Conservation (phyloP, 345 rosid species). For the Sisymbrium altissimum region DNA sequence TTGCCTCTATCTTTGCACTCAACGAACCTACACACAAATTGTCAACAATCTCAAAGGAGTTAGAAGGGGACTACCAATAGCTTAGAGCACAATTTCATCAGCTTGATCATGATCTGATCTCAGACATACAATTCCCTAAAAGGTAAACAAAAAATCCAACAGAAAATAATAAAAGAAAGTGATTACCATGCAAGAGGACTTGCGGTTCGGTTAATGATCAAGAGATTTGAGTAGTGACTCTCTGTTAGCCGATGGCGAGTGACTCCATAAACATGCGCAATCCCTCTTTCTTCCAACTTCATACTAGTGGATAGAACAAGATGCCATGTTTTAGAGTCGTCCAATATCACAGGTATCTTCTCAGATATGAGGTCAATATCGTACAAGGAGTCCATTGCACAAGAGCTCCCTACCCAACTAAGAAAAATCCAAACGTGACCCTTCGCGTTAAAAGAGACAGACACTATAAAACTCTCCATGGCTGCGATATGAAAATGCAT, state of each 20-base stretch:
- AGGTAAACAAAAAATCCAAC: too few relatives aligned
- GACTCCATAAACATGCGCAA: slow-evolving; percentile 74
- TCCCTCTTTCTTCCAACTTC: slow-evolving; percentile 88
- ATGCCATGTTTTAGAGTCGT: slow-evolving; percentile 79
- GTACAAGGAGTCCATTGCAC: slow-evolving; percentile 76
- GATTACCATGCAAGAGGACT: slow-evolving; percentile 94
- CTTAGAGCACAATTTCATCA: neutral
- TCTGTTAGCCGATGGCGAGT: slow-evolving; percentile 57
- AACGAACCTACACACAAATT: slow-evolving; percentile 65
- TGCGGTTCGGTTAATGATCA: slow-evolving; percentile 90
- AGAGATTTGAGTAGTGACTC: slow-evolving; percentile 57
- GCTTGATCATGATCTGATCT: neutral
- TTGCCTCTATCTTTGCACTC: slow-evolving; percentile 95
- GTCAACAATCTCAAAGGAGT: neutral
- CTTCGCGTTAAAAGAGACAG: neutral
- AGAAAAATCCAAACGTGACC: slow-evolving; percentile 13
- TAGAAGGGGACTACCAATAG: neutral
- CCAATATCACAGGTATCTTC: slow-evolving; percentile 83
- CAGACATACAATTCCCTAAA: neutral
- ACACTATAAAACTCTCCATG: neutral
- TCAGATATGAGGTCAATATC: slow-evolving; percentile 87
- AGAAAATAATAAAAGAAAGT: neutral
- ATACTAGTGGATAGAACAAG: slow-evolving; percentile 69
- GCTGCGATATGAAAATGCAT: neutral
- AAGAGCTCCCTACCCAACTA: slow-evolving; percentile 78